These are phyloP conservation scores for Brasilioporus rufonigricans DNA, from an alignment of 768 basidiomycete genomes.

Conservation along the genomic window DNA sequence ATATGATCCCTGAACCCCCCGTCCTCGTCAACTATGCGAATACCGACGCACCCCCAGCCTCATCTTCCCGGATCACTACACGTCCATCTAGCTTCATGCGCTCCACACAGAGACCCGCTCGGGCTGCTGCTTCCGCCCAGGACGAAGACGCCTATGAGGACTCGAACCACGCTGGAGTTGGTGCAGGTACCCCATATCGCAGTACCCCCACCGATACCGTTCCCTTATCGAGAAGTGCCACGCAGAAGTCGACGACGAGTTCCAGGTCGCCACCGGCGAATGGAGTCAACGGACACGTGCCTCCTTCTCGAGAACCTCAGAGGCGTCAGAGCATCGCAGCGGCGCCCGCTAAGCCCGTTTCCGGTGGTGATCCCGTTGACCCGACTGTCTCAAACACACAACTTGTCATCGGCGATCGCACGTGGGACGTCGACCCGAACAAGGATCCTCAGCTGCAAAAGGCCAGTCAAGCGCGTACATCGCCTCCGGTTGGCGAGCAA, in stretches of 20 bases:
- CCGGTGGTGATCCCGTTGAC: constrained; percentile 55
- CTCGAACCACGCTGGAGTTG: constrained; percentile 58
- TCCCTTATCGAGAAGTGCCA: constrained; percentile 30
- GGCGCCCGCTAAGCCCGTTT: constrained; percentile 27
- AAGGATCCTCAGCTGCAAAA: constrained; percentile 59
- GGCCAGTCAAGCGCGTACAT: constrained; percentile 30
- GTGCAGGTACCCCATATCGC: constrained; percentile 52
- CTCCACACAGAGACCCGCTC: constrained; percentile 42
- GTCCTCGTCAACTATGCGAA: constrained; percentile 80
- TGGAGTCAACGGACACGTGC: constrained; percentile 31
- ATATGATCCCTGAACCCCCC: constrained; percentile 84
- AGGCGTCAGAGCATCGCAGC: constrained; percentile 28
- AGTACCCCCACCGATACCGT: constrained; percentile 35
- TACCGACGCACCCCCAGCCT: constrained; percentile 58
- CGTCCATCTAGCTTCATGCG: constrained; percentile 56
- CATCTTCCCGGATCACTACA: constrained; percentile 21
- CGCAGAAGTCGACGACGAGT: constrained; percentile 27
- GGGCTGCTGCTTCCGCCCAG: constrained; percentile 23
- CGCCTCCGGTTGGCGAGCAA: too few relatives aligned
- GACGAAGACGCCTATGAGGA: constrained; percentile 54
- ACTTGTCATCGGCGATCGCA: constrained; percentile 54
- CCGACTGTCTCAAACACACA: constrained; percentile 66
- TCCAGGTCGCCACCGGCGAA: constrained; percentile 43
- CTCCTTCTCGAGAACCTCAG: constrained; percentile 24
- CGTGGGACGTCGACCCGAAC: constrained; percentile 64